Percentiles rank a stretch among this genome's conserved stretches.
phyloP scores from a whole-genome alignment of 2,329 filamentous ascomycete species.

The Rhexocercosporidium sp. region DNA sequence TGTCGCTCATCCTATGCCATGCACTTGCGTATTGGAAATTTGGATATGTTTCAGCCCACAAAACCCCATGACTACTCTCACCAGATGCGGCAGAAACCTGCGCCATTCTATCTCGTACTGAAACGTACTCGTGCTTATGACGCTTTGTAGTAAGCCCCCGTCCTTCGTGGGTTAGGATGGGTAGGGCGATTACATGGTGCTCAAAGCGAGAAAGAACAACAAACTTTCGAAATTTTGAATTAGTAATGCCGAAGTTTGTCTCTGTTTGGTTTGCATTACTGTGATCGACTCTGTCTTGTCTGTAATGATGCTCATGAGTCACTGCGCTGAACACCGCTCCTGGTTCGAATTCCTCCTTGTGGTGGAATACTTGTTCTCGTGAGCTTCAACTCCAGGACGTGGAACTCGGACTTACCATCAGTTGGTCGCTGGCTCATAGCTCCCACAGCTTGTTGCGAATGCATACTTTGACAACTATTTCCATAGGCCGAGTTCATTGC shows the following conservation, averaged over 20 bases:
- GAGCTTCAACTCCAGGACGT: not conserved
- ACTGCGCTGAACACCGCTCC: slow-evolving; percentile 14
- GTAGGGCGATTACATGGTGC: not conserved
- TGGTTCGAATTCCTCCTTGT: not conserved
- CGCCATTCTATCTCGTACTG: not conserved
- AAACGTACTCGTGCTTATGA: slow-evolving; percentile 4
- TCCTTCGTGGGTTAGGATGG: slow-evolving; percentile 9
- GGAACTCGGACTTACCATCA: not conserved
- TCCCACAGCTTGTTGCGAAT: not conserved
- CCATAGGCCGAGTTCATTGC: not conserved
- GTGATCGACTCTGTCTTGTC: not conserved
- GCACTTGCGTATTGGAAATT: not conserved
- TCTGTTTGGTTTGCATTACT: not conserved
- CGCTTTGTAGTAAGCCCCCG: not conserved
- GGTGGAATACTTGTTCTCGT: not conserved
- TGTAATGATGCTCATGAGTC: not conserved
- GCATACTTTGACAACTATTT: not conserved
- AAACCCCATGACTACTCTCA: not conserved
- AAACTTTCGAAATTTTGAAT: slow-evolving; percentile 14
- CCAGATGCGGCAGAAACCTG: not conserved
- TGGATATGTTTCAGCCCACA: not conserved
- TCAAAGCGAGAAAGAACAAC: not conserved
- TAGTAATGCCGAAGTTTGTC: slow-evolving; percentile 7
- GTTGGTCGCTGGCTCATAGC: not conserved
- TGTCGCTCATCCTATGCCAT: slow-evolving; percentile 7